phyloP scores from a whole-genome alignment of 495 filamentous ascomycete genomes.

The Aspergillus hancockii region DNA sequence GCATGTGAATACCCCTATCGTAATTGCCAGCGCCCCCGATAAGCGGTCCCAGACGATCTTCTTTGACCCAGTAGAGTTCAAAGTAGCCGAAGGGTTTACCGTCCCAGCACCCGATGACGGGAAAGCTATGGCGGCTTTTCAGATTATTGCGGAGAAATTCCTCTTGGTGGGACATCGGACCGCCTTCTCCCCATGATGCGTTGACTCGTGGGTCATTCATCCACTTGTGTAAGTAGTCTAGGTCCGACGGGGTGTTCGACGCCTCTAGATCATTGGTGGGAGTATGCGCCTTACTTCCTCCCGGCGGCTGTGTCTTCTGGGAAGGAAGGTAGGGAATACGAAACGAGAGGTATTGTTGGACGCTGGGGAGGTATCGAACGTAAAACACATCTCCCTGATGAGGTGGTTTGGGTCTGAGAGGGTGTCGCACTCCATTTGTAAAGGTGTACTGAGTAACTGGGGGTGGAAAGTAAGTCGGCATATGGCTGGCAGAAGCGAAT shows the following conservation, averaged over 20 bases:
- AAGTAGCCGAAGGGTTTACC: constrained; percentile 96
- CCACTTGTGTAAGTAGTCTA: constrained; percentile 82
- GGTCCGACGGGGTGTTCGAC: constrained; percentile 52
- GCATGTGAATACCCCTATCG: constrained; percentile 83
- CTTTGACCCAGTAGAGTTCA: constrained; percentile 98
- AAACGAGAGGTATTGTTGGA: constrained; percentile 85
- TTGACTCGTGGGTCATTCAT: constrained; percentile 85
- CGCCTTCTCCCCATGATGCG: constrained; percentile 75
- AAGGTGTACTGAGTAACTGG: constrained; percentile 77
- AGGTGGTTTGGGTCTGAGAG: constrained; percentile 84
- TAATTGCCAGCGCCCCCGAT: constrained; percentile 71
- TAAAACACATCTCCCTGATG: constrained; percentile 89
- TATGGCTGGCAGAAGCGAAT: constrained; percentile 70
- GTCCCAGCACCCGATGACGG: constrained; percentile 91
- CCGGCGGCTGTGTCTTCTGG: constrained; percentile 6
- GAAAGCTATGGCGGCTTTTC: constrained; percentile 74
- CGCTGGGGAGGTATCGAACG: constrained; percentile 77
- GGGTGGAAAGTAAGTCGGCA: constrained; percentile 89
- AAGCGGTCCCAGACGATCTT: constrained; percentile 73
- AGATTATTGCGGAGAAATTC: constrained; percentile 67
- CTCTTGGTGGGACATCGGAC: constrained; percentile 62
- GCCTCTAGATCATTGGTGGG: constrained; percentile 21
- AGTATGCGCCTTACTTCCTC: not conserved
- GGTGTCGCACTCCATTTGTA: constrained; percentile 79
- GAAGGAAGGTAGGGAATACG: constrained; percentile 60